Evolutionary conservation across 139 green algal genomes (phyloP), one percentile per base, ranked within the genome.

Genomic region (Eudorina sp.): DNA sequence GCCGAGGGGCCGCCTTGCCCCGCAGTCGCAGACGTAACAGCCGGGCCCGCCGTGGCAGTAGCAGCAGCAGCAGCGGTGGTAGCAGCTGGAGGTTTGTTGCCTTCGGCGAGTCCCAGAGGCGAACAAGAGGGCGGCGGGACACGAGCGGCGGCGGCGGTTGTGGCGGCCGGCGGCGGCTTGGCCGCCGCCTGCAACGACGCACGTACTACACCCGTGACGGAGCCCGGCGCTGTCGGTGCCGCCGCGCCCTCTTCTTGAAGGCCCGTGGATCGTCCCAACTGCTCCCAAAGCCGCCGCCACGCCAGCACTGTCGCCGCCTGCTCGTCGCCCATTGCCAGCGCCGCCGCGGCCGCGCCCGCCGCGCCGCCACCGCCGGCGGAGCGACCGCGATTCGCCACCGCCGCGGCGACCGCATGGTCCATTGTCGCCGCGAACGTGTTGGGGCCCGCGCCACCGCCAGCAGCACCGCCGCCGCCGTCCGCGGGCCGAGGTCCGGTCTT

Each of bases 241-340:
- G 38, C 31, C 34, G 66, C 38, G 14, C 19, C 66, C 13, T 48
- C 70, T 8, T 48, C 68, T 13, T n/a, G 19, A 6, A 55, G 11
- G 41, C 72, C 45, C 19, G 36, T 19, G 11, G 72, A 36, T 16
- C 13, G 46, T 13, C 66, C 13, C 31, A 83, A 51, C 31, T 83
- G 48, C 31, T 51, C 31, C 75, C 75, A 83, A 11, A 68, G 53
- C 23, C 51, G 48, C 75, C 51, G 48, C 75, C 75, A 83, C 21
- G 31, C 74, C 0, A 29, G 29, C n/a, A n/a, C 29, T 25, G 46
- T 29, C n/a, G 45, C 48, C 14, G 48, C 21, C 21, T 48, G 7
- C 1, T 83, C 75, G 31, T 83, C 75, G 75, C 18, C 75, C 31
- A 29, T 45, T 14, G 45, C n/a, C 4, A 18, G 18, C 3, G 45